Evolutionary conservation across 1,284 basidiomycete species (phyloP), one percentile per base, ranked within the genome.

Genomic region (Microbotryum silenes-acaulis): DNA sequence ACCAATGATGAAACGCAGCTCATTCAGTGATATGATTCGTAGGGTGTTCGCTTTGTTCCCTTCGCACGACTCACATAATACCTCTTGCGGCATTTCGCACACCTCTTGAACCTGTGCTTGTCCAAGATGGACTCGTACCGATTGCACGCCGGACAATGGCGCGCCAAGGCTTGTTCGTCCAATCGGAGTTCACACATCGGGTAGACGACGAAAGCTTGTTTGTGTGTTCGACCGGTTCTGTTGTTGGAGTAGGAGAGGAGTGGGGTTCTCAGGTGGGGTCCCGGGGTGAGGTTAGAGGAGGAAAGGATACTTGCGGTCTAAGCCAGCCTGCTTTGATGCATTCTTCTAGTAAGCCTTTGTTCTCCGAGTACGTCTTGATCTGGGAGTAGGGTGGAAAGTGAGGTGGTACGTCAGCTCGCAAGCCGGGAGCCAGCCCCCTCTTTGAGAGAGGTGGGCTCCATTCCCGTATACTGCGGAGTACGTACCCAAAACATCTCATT

Each of bases 341-440:
- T 50, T 66, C 60, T 21, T 52, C 37, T 6, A 64, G n/a, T 16
- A 68, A 8, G 0, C 64, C 64, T 0, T 12, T 3, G 42, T 68
- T 68, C 51, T 66, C 67, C 12, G 53, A 54, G 31, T 68, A 68
- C 20, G 54, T 50, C 54, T 68, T 68, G 52, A 68, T 51, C 66
- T 60, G 53, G 18, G n/a, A 4, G 3, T 20, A 8, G 37, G 20
- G n/a, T 23, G 9, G n/a, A 12, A 3, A 1, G 3, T 31, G 25
- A 29, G 27, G 14, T 25, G 4, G 23, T 12, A 48, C 3, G 20
- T 50, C 16, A 12, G 48, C 33, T 20, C 16, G n/a, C 51, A 23
- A 53, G 31, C 12, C 2, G 8, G 16, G 25, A 45, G 46, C 18
- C 25, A 25, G 25, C 25, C 25, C 18, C 25, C 9, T 23, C 33